Evolutionary conservation across 805 yeast genomes (phyloP), one percentile per base, ranked within the genome.

Genomic region (Ogataea methanolica): DNA sequence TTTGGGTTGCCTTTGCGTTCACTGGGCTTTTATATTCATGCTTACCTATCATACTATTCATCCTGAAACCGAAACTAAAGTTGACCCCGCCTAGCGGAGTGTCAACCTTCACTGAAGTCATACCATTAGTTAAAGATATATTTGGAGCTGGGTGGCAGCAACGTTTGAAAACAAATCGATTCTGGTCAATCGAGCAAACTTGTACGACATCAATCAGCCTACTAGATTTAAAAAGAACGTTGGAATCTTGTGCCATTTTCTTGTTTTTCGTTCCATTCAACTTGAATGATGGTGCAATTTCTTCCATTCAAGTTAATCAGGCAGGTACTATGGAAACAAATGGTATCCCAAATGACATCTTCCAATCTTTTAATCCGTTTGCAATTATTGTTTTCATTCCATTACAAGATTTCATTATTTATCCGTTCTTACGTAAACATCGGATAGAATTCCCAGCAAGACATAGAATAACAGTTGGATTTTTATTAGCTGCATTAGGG

Each of bases 301-400:
- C 74, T 6, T 63, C 73, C 23, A 50, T 63, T n/a, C 82, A 74
- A 59, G 73, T 73, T 42, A 73, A 75, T 7, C 79, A 74, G 56
- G 77, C 80, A 21, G 78, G 78, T 37, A 67, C 79, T 12, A 75
- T 78, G 80, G 58, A 68, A 12, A 68, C 76, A n/a, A 63, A 72
- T 14, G 80, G 81, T 17, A 71, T 78, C 48, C 81, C 82, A 41
- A 78, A 78, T 56, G 83, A 78, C 61, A 67, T 78, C 52, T 75
- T 75, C 60, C 73, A 70, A 56, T 75, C 76, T 47, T 75, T 78
- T 61, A 77, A 78, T 54, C 80, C 81, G 17, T 63, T 78, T 48
- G 71, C 80, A 15, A 78, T 78, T 44, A 69, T 78, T 44, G 56
- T 78, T 26, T 59, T 73, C 46, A 74, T 78, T 43, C 83, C 82